Evolutionary conservation across 805 yeast species (phyloP).

Genomic region (Monosporozyma solicola): DNA sequence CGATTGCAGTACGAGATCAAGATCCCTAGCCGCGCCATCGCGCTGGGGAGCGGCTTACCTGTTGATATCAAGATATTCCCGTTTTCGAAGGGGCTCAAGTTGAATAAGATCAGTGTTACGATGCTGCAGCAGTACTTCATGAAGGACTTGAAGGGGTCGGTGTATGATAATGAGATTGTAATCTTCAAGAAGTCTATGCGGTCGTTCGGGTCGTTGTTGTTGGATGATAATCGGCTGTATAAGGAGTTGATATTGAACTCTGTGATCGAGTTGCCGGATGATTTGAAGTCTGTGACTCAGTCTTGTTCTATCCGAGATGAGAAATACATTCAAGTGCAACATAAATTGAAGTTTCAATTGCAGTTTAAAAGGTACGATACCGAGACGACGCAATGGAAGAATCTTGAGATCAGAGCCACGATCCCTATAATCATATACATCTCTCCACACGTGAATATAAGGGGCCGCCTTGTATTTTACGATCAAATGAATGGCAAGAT

Average conservation of each 20-base stretch:
- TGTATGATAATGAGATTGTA: slow-evolving; percentile 51
- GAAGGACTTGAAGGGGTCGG: slow-evolving; percentile 46
- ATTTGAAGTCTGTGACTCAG: slow-evolving; percentile 66
- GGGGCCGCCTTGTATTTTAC: slow-evolving; percentile 32
- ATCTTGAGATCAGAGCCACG: slow-evolving; percentile 79
- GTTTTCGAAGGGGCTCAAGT: slow-evolving; percentile 60
- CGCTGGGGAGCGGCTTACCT: slow-evolving; percentile 71
- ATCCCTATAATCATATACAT: slow-evolving; percentile 66
- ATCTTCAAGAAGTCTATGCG: slow-evolving; percentile 44
- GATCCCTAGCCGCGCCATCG: slow-evolving; percentile 78
- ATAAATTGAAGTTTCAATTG: slow-evolving; percentile 68
- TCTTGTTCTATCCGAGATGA: slow-evolving; percentile 65
- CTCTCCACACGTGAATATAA: slow-evolving; percentile 64
- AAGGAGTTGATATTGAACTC: slow-evolving; percentile 61
- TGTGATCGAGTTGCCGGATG: slow-evolving; percentile 54
- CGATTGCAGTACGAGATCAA: slow-evolving; percentile 82
- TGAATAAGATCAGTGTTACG: slow-evolving; percentile 59
- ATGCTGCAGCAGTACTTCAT: slow-evolving; percentile 57
- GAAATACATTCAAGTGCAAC: slow-evolving; percentile 57
- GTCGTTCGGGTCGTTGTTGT: slow-evolving; percentile 35
- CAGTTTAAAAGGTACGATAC: slow-evolving; percentile 35
- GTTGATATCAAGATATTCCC: slow-evolving; percentile 68
- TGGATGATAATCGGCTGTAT: slow-evolving; percentile 19
- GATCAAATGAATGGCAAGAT: slow-evolving; percentile 32
- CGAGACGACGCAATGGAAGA: slow-evolving; percentile 75